Conservation (phyloP, 306 rosid species). For the Lathyrus sativus region DNA sequence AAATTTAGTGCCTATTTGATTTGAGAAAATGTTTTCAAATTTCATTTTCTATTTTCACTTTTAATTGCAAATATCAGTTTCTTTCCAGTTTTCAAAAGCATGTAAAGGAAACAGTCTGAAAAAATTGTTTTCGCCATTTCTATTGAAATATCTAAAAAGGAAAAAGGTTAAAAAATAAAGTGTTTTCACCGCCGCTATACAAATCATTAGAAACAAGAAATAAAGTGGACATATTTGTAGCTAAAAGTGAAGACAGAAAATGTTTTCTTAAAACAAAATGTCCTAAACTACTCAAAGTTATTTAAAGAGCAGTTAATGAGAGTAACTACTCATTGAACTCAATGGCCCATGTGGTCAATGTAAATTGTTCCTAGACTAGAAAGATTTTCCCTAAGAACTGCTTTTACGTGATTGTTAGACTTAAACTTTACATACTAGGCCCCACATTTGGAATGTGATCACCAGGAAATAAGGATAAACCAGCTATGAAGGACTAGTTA, state of each 20-base stretch:
- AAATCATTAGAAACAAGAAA: background rate
- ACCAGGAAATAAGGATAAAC: no score
- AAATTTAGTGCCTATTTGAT: background rate
- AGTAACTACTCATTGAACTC: conserved; percentile 4
- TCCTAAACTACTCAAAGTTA: background rate
- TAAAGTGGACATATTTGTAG: background rate
- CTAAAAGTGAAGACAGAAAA: background rate
- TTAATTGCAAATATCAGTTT: background rate
- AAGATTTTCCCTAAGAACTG: no score
- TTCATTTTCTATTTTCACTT: background rate
- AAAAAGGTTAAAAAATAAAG: background rate
- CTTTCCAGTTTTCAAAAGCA: background rate
- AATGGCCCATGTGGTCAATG: conserved; percentile 1
- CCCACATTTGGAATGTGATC: no score
- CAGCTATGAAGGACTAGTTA: no score
- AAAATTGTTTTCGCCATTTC: background rate
- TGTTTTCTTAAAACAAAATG: background rate
- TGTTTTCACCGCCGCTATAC: background rate
- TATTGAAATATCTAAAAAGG: background rate
- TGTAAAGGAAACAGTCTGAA: background rate
- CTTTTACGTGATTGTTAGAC: no score
- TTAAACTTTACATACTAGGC: no score
- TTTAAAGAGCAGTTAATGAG: conserved; percentile 4
- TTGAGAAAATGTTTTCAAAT: background rate
- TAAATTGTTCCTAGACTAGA: conserved; percentile 2